phyloP scores from a whole-genome alignment of 106 monocot species.

The Narthecium ossifragum region DNA sequence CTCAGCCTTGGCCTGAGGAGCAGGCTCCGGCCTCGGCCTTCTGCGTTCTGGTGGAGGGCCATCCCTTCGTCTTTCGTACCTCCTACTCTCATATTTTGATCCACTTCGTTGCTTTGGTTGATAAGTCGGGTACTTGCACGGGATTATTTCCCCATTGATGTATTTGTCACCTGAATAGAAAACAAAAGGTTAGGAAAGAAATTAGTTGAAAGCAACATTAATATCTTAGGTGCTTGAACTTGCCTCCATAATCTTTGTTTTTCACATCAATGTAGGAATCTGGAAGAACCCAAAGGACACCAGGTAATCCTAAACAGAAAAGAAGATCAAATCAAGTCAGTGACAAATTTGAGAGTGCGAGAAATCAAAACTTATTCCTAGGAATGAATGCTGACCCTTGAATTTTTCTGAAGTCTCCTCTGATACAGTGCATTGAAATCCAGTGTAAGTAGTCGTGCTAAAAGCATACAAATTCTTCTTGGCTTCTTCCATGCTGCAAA shows the following conservation, averaged over 20 bases:
- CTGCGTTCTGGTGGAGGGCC: constrained; percentile 45
- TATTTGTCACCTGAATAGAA: constrained; percentile 77
- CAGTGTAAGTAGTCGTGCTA: constrained; percentile 90
- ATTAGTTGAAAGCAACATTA: too few species aligned
- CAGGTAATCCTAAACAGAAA: constrained; percentile 58
- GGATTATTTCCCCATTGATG: constrained; percentile 98
- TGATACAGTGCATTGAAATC: constrained; percentile 78
- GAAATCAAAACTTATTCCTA: background rate
- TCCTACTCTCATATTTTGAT: constrained; percentile 86
- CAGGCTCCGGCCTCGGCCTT: constrained; percentile 30
- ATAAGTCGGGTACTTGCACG: constrained; percentile 80
- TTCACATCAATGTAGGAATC: constrained; percentile 96
- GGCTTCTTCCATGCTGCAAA: constrained; percentile 88
- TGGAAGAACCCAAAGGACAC: constrained; percentile 90
- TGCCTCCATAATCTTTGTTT: constrained; percentile 96
- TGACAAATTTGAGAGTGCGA: too few species aligned
- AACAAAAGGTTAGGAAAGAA: too few species aligned
- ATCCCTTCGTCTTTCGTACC: constrained; percentile 73
- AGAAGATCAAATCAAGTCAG: background rate
- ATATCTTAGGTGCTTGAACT: background rate
- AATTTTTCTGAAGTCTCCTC: constrained; percentile 95
- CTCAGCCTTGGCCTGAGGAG: too few species aligned
- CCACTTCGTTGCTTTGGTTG: constrained; percentile 73
- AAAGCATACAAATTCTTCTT: constrained; percentile 98
- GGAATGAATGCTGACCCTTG: constrained; percentile 38